These are phyloP conservation scores for Gynochthodes officinalis DNA, from an alignment of 257 asterid species.

Conservation along the genomic window DNA sequence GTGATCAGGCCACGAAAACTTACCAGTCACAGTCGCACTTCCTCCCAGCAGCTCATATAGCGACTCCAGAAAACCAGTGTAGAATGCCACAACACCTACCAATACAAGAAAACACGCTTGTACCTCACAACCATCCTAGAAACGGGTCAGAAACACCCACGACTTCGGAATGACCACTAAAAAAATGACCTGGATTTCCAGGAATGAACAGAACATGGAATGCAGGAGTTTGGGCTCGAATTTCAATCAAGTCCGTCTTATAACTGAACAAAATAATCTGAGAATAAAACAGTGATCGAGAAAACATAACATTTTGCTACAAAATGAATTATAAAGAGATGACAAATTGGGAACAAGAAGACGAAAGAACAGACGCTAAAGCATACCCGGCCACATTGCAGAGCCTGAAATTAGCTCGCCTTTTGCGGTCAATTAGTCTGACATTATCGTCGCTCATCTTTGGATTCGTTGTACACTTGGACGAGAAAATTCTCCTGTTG, in stretches of 20 bases:
- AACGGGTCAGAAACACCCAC: not conserved
- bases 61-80: slow-evolving; percentile 68
- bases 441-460: slow-evolving; percentile 45
- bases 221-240: slow-evolving; percentile 52
- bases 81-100: slow-evolving; percentile 79
- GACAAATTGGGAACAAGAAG: not conserved
- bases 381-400: slow-evolving; percentile 55
- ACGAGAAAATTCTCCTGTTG: slow-evolving; percentile 11
- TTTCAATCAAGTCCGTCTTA: slow-evolving; percentile 68
- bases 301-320: not conserved
- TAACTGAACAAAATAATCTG: slow-evolving; percentile 32
- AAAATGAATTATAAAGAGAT: not conserved
- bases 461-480: slow-evolving; percentile 16
- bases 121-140: not conserved
- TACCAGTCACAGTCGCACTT: slow-evolving; percentile 76
- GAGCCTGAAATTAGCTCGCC: slow-evolving; percentile 40
- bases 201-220: slow-evolving; percentile 76
- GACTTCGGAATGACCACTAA: not conserved
- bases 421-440: slow-evolving; percentile 31
- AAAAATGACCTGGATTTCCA: slow-evolving; percentile 77
- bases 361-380: not conserved
- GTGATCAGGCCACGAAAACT: slow-evolving; percentile 17
- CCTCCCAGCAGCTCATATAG: slow-evolving; percentile 66
- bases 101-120: slow-evolving; percentile 19
- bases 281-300: not conserved